phyloP scores from a whole-genome alignment of 257 asterid genomes.

The Buddleja alternifolia region DNA sequence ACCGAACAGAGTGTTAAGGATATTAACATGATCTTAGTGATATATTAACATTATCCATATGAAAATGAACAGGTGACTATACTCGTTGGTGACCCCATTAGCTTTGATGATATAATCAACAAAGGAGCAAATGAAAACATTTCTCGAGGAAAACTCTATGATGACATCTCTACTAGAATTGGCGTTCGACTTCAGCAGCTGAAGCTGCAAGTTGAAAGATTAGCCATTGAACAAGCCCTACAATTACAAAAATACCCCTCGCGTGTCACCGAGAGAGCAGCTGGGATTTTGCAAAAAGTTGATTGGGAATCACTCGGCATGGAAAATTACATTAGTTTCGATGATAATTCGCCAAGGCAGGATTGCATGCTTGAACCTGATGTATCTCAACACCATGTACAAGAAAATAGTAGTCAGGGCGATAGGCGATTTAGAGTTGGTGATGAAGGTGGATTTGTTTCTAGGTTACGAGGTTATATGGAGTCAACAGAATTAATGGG shows the following conservation, averaged over 20 bases:
- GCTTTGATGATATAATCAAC: slow-evolving; percentile 62
- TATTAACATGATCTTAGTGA: neutral
- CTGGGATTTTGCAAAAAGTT: slow-evolving; percentile 54
- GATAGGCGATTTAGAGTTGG: slow-evolving; percentile 28
- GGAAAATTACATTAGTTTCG: slow-evolving; percentile 40
- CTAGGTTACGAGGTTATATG: slow-evolving; percentile 50
- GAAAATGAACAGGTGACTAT: slow-evolving; percentile 70
- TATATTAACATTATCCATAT: slow-evolving; percentile 16
- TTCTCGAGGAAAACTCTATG: slow-evolving; percentile 69
- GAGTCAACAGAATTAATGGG: slow-evolving; percentile 43
- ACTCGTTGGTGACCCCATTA: slow-evolving; percentile 85
- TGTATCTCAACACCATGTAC: neutral
- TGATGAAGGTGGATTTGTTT: slow-evolving; percentile 40
- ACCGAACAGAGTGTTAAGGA: neutral
- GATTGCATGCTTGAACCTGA: slow-evolving; percentile 26
- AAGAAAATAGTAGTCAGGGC: slow-evolving; percentile 19
- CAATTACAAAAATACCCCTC: slow-evolving; percentile 36
- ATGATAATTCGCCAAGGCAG: slow-evolving; percentile 34
- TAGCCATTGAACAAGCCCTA: slow-evolving; percentile 53
- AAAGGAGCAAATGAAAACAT: slow-evolving; percentile 43
- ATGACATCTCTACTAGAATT: slow-evolving; percentile 71
- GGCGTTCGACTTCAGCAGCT: slow-evolving; percentile 60
- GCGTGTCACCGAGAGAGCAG: slow-evolving; percentile 43
- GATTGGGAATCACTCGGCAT: slow-evolving; percentile 76
- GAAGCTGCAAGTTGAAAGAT: slow-evolving; percentile 68